These are phyloP conservation scores for Populus euphratica DNA, from an alignment of 345 rosid genomes.

Conservation along the genomic window DNA sequence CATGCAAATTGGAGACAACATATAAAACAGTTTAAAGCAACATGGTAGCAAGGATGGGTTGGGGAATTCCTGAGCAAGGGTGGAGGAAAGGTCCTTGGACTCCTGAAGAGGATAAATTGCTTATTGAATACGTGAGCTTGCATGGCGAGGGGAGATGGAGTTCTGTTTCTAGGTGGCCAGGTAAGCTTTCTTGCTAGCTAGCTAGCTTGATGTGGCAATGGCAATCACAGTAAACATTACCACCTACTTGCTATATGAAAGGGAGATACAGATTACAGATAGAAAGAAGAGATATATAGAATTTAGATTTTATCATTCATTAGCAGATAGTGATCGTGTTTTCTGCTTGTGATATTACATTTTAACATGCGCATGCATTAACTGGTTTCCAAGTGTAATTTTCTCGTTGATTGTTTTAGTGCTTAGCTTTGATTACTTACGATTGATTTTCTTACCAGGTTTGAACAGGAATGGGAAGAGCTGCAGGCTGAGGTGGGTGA, in stretches of 20 bases:
- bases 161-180: slow-evolving; percentile 56
- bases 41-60: slow-evolving; percentile 36
- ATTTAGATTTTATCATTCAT: not conserved
- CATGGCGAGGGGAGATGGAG: slow-evolving; percentile 90
- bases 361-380: too few species aligned
- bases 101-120: slow-evolving; percentile 68
- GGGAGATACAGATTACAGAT: too few species aligned
- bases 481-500: slow-evolving; percentile 92
- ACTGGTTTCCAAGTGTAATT: too few species aligned
- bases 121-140: slow-evolving; percentile 46
- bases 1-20: slow-evolving; percentile 27
- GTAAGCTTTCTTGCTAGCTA: slow-evolving; percentile 31
- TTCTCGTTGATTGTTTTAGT: not conserved
- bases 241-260: too few species aligned
- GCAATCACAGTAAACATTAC: not conserved
- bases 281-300: too few species aligned
- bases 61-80: slow-evolving; percentile 46
- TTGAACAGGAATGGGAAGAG: slow-evolving; percentile 68
- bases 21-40: not conserved
- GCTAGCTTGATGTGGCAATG: not conserved
- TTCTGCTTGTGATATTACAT: not conserved
- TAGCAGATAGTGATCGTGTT: not conserved
- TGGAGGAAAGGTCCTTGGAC: slow-evolving; percentile 94
- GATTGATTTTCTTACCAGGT: not conserved
- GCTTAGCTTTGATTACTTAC: not conserved